These are phyloP conservation scores for Allium cepa DNA, from an alignment of 106 monocot genomes.

Conservation along the genomic window DNA sequence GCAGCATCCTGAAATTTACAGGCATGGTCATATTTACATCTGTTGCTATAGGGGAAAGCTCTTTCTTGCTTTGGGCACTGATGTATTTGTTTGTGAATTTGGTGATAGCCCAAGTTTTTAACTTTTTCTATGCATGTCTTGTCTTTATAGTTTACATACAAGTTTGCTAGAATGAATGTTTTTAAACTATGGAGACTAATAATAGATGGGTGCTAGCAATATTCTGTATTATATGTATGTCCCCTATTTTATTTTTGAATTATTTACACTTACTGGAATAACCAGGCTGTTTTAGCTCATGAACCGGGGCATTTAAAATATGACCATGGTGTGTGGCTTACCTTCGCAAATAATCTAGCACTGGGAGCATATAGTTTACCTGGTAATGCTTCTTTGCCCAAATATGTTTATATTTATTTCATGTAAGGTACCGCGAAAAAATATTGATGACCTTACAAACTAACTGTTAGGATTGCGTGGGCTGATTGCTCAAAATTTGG, in stretches of 20 bases:
- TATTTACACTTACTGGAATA: constrained; percentile 4
- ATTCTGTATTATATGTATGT: no score
- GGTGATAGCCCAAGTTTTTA: no score
- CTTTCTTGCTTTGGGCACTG: no score
- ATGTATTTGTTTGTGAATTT: no score
- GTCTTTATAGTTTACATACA: no score
- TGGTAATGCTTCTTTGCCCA: constrained; percentile 30
- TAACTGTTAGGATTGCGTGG: constrained; percentile 62
- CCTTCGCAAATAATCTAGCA: constrained; percentile 86
- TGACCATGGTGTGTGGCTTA: constrained; percentile 98
- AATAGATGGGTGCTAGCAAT: no score
- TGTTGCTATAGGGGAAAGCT: no score
- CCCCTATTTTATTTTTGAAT: background rate
- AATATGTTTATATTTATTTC: background rate
- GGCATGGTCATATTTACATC: no score
- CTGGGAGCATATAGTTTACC: constrained; percentile 83
- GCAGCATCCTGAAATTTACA: no score
- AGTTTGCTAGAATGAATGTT: no score
- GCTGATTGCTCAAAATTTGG: constrained; percentile 66
- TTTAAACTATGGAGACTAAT: no score
- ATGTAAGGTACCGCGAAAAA: background rate
- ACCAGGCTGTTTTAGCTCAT: constrained; percentile 95
- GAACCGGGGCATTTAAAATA: constrained; percentile 93
- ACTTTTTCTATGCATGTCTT: no score
- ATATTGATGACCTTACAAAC: background rate